A percentile compares a stretch with the other conserved stretches of the same genome.
Conservation (phyloP, 2,329 filamentous ascomycete genomes). For the Fusarium armeniacum region DNA sequence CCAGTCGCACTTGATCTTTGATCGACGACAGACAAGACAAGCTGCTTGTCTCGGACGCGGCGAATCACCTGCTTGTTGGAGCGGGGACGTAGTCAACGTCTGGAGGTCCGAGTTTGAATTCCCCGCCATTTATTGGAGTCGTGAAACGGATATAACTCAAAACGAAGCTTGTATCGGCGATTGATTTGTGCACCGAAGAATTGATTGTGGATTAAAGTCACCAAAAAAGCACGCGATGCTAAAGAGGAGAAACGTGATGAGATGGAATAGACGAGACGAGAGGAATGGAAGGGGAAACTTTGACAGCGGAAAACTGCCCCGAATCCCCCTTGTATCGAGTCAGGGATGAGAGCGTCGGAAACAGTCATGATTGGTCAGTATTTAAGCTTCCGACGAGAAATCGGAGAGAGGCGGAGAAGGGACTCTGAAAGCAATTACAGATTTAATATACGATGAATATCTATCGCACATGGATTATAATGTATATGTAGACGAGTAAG, state of each 20-base stretch:
- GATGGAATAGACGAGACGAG: not conserved
- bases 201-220: not conserved
- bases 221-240: conserved; percentile 33
- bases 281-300: not conserved
- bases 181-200: conserved; percentile 36
- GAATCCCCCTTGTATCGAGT: conserved; percentile 4
- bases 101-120: conserved; percentile 24
- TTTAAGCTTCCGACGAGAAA: conserved; percentile 27
- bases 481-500: not conserved
- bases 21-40: conserved; percentile 74
- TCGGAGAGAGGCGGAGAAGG: conserved; percentile 12
- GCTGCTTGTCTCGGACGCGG: conserved; percentile 62
- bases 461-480: not conserved
- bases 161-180: conserved; percentile 17
- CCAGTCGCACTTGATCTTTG: conserved; percentile 77
- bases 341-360: conserved; percentile 9
- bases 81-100: conserved; percentile 39
- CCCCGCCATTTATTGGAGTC: conserved; percentile 34
- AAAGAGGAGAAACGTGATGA: conserved; percentile 18
- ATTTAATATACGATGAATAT: not conserved
- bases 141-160: not conserved
- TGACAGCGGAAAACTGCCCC: conserved; percentile 2
- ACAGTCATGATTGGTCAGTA: conserved; percentile 32
- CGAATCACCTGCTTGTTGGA: conserved; percentile 43
- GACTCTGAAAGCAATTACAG: conserved; percentile 1